These are phyloP conservation scores for Pyrus betulifolia DNA, from an alignment of 306 rosid species.

Conservation along the genomic window DNA sequence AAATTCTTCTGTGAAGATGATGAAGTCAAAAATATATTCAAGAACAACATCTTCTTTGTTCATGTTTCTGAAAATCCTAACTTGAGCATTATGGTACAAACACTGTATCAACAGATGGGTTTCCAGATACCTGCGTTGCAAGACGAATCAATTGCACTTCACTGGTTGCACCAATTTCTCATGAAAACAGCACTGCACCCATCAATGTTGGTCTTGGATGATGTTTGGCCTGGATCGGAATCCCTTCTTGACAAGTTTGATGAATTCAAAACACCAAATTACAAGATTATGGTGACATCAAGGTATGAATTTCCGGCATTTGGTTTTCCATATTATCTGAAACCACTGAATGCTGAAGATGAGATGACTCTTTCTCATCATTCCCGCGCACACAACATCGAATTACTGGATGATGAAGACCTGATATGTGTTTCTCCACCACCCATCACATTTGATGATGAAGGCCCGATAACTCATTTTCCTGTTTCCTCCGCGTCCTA, in stretches of 20 bases:
- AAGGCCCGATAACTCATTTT: no score
- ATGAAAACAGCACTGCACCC: not conserved
- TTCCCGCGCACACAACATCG: not conserved
- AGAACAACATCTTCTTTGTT: not conserved
- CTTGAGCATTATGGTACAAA: conserved; percentile 8
- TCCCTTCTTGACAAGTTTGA: conserved; percentile 29
- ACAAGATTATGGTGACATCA: conserved; percentile 21
- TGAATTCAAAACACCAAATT: conserved; percentile 9
- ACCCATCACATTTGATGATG: no score
- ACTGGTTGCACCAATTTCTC: conserved; percentile 17
- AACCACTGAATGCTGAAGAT: no score
- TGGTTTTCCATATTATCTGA: not conserved
- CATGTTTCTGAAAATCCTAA: not conserved
- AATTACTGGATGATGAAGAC: no score
- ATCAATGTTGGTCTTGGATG: not conserved
- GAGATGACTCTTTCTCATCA: no score
- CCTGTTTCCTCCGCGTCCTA: not conserved
- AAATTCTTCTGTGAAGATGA: not conserved
- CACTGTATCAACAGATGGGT: conserved; percentile 12
- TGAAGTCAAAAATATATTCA: not conserved
- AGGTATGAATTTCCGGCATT: conserved; percentile 12
- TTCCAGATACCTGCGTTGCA: conserved; percentile 14
- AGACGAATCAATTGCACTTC: conserved; percentile 18
- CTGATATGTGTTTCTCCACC: not conserved
- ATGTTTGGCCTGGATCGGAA: not conserved